Base-by-base conservation (phyloP, 345 rosid species). In the Acer saccharum region DNA sequence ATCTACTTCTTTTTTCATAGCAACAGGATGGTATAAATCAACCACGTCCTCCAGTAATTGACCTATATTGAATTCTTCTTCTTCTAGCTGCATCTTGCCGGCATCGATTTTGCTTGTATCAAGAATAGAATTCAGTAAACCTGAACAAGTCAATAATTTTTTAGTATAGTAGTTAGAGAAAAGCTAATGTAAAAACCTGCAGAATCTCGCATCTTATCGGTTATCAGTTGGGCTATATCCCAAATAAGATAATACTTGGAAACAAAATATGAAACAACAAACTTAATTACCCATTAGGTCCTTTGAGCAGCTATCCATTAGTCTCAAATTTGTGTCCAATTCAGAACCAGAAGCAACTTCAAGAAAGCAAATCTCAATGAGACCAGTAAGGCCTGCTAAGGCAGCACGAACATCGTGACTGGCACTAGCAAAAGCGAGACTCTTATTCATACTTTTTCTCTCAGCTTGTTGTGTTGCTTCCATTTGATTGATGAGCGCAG, bases 71-170 rank as follows among this genome's bases (percentile, higher is more conserved):
- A 95, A 95, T 48, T 90, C 94, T 72, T 89, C 91, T 74, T 90
- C 94, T 48, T 85, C 87, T 27, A 95, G 81, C 13, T 85, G 86
- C 93, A 95, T 89, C 80, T 92, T 95, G 0, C 93, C 95, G 0
- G 93, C 94, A 79, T 92, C 99, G 11, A 93, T 87, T 82, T 92
- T 95, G 85, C 96, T 95, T 27, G 80, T 84, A 63, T 95, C 98
- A 21, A 93, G 90, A 75, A 93, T 81, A 27, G 90, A 83, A 80
- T 90, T 92, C 43, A 93, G 80, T 43, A 93, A 63, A 65, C 82
- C 94, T 95, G 87, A 52, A 76, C 43, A 46, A 52, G 2, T 5
- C 35, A 69, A n/a, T 13, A 12, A 50, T 2, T 20, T 29, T 29
- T 43, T 2, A 43, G 11, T 43, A 43, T 43, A 4, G 11, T 43